These are phyloP conservation scores for Phylloporus rhodoxanthus DNA, from an alignment of 768 basidiomycete species.

Conservation along the genomic window DNA sequence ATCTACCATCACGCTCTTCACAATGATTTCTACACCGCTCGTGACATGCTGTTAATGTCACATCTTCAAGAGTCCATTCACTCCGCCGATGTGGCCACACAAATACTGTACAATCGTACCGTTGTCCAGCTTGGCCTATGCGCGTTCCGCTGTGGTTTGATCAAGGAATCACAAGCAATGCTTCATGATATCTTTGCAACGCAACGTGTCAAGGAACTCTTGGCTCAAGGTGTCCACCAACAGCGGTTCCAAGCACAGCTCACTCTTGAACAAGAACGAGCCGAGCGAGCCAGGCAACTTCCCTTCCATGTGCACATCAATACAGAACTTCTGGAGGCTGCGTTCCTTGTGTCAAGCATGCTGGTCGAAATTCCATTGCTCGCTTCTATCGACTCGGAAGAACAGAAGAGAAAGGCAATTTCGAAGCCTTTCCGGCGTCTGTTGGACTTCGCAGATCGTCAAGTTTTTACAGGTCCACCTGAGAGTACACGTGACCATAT, in stretches of 20 bases:
- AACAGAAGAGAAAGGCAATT: conserved; percentile 85
- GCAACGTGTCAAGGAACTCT: conserved; percentile 92
- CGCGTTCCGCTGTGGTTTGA: conserved; percentile 92
- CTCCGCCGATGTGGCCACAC: conserved; percentile 93
- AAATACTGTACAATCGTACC: conserved; percentile 96
- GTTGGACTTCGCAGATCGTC: conserved; percentile 93
- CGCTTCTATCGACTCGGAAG: conserved; percentile 91
- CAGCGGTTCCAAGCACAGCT: conserved; percentile 77
- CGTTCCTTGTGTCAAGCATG: conserved; percentile 98
- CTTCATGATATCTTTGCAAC: conserved; percentile 95
- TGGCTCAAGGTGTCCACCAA: conserved; percentile 94
- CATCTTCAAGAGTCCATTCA: conserved; percentile 96
- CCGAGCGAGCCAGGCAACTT: conserved; percentile 90
- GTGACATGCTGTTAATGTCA: conserved; percentile 98
- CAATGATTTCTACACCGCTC: conserved; percentile 93
- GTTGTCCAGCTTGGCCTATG: conserved; percentile 96
- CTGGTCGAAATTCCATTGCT: conserved; percentile 93
- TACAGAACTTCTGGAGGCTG: conserved; percentile 94
- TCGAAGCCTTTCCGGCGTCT: conserved; percentile 96
- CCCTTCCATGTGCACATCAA: conserved; percentile 99
- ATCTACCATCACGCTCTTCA: conserved; percentile 96
- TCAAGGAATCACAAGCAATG: conserved; percentile 88
- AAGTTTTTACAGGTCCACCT: conserved; percentile 97
- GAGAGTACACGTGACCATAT: conserved; percentile 98
- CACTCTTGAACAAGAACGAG: conserved; percentile 93